A percentile compares a stretch with the other conserved stretches of the same genome.
Evolutionary conservation across 768 basidiomycete genomes (phyloP).

Genomic region (Gelatoporia subvermispora): DNA sequence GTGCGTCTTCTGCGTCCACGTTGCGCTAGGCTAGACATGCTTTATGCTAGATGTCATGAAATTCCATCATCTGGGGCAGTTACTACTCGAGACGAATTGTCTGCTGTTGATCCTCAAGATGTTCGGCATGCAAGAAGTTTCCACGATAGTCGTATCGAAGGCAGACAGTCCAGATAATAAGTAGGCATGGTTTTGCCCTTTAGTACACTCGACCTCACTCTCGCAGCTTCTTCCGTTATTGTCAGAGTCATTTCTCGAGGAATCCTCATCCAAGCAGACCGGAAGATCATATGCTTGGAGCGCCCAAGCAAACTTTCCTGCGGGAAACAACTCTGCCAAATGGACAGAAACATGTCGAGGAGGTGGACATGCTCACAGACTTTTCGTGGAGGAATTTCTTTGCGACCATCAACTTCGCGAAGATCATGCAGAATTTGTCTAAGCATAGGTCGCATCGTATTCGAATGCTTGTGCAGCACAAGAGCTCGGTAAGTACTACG

Average conservation of each 20-base stretch:
- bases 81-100: conserved; percentile 93
- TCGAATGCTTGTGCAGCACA: conserved; percentile 95
- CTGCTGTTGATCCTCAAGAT: conserved; percentile 91
- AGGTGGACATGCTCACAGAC: conserved; percentile 87
- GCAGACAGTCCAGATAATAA: conserved; percentile 86
- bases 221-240: conserved; percentile 92
- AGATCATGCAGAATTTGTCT: conserved; percentile 95
- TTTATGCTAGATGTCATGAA: conserved; percentile 85
- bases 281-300: conserved; percentile 62
- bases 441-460: conserved; percentile 94
- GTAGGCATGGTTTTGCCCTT: conserved; percentile 34
- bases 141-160: conserved; percentile 77
- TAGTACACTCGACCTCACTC: not conserved
- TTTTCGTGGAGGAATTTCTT: conserved; percentile 99
- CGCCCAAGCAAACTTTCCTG: conserved; percentile 54
- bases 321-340: conserved; percentile 61
- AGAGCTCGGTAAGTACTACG: conserved; percentile 73
- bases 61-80: conserved; percentile 95
- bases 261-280: conserved; percentile 52
- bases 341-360: conserved; percentile 75
- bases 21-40: not conserved
- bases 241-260: conserved; percentile 71
- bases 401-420: conserved; percentile 93
- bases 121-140: conserved; percentile 95
- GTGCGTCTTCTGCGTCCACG: conserved; percentile 26